Evolutionary conservation across 202 grass and related monocot genomes (phyloP).

Genomic region (Carex sylvatica): DNA sequence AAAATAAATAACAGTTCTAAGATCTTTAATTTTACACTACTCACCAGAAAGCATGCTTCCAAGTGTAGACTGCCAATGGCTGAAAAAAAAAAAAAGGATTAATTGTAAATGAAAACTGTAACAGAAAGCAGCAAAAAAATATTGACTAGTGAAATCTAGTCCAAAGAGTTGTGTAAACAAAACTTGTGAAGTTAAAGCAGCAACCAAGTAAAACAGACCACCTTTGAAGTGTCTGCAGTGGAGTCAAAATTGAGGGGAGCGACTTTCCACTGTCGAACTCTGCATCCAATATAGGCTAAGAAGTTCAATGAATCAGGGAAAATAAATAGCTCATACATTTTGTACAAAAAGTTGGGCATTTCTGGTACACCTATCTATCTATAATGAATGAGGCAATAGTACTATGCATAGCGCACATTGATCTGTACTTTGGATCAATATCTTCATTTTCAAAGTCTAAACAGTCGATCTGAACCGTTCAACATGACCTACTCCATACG

Average conservation of each 20-base stretch:
- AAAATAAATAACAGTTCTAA: background rate
- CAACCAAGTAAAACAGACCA: slow-evolving; percentile 21
- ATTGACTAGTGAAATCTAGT: slow-evolving; percentile 3
- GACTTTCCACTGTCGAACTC: slow-evolving; percentile 88
- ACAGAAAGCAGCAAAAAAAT: slow-evolving; percentile 8
- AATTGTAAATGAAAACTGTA: slow-evolving; percentile 15
- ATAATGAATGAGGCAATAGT: background rate
- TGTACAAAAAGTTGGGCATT: slow-evolving; percentile 1
- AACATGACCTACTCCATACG: too few species aligned
- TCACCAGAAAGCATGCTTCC: slow-evolving; percentile 97
- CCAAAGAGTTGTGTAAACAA: background rate
- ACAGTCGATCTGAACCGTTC: too few species aligned
- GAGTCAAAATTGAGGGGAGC: slow-evolving; percentile 56
- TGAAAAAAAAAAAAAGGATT: slow-evolving; percentile 33
- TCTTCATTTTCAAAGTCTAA: too few species aligned
- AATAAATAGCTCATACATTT: background rate
- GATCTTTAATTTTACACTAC: background rate
- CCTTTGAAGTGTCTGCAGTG: slow-evolving; percentile 53
- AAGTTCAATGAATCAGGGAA: background rate
- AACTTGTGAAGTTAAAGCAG: background rate
- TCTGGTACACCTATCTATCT: background rate
- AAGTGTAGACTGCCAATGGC: slow-evolving; percentile 71
- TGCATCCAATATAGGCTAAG: slow-evolving; percentile 32
- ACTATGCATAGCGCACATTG: too few species aligned
- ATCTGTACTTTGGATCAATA: too few species aligned